Evolutionary conservation across 1,284 basidiomycete species (phyloP), one percentile per base, ranked within the genome.

Genomic region (Cryptococcus wingfieldii): DNA sequence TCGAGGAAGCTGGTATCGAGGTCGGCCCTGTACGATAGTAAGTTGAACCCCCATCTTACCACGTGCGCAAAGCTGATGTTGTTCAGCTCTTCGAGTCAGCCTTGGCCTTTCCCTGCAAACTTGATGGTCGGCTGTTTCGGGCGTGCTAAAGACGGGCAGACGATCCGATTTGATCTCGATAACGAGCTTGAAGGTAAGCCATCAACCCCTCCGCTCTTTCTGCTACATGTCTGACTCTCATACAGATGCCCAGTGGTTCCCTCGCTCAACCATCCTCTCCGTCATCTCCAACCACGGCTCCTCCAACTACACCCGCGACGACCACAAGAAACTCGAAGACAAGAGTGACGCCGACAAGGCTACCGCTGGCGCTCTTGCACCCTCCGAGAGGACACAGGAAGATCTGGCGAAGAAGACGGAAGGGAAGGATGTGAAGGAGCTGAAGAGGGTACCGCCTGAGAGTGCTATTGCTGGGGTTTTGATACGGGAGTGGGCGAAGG

Each of bases 1-100:
- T 90, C 83, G 95, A 98, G 75, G 95, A 98, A 76, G 89, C 90
- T 0, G 95, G 95, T 5, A 83, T 98, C 19, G 83, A 82, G 44
- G 89, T 94, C 8, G 88, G 86, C 78, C 82, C 89, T 59, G 85
- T 95, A 10, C 80, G 82, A 61, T 98, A 98, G 78, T 93, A 91
- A 66, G 74, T 10, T 10, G 65, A 14, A 14, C 1, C 4, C 14
- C n/a, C 31, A 18, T n/a, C 2, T 23, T 23, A n/a, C 19, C 27
- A 23, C 5, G 41, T 31, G 10, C 3, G 27, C 18, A 31, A 19
- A 38, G 14, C 47, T 38, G 37, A 27, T 38, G 47, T 19, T 18
- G 14, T 14, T 28, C 50, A 76, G 74, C 62, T 74, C 72, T 5
- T 75, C 72, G 7, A 71, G 68, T 59, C 76, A 77, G 60, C 76